phyloP scores from a whole-genome alignment of 192 early-diverging fungal genomes.

The Chytriomyces sp. region DNA sequence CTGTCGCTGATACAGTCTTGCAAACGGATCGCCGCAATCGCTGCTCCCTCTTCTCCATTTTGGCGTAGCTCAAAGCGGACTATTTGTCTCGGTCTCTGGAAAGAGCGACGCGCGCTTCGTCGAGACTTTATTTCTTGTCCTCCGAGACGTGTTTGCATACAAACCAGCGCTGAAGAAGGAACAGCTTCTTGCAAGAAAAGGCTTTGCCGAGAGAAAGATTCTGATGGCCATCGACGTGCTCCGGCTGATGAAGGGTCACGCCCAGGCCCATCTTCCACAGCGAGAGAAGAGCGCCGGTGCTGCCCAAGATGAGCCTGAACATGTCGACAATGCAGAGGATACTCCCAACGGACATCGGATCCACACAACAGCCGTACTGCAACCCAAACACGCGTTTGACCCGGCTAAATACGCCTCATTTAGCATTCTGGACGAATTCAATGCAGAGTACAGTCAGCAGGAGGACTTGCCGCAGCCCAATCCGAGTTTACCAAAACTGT shows the following conservation, averaged over 20 bases:
- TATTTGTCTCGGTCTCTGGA: slow-evolving; percentile 53
- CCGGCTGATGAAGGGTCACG: too few relatives aligned
- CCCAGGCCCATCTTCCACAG: background rate
- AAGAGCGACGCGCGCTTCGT: slow-evolving; percentile 61
- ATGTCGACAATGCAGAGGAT: too few relatives aligned
- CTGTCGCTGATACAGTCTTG: slow-evolving; percentile 29
- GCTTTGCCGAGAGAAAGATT: slow-evolving; percentile 58
- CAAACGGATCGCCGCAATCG: slow-evolving; percentile 50
- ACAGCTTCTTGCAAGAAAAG: slow-evolving; percentile 53
- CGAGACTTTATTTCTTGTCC: slow-evolving; percentile 49
- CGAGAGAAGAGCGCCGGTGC: background rate
- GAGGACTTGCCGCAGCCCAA: background rate
- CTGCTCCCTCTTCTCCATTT: slow-evolving; percentile 65
- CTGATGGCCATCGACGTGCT: slow-evolving; percentile 47
- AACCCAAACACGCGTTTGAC: slow-evolving; percentile 2
- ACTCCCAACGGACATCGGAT: too few relatives aligned
- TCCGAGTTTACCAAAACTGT: too few relatives aligned
- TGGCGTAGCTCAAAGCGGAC: slow-evolving; percentile 43
- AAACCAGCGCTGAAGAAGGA: slow-evolving; percentile 52
- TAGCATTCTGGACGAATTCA: slow-evolving; percentile 14
- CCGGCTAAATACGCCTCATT: slow-evolving; percentile 7
- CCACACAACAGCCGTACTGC: too few relatives aligned
- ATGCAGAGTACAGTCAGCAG: background rate
- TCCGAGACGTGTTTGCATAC: slow-evolving; percentile 62
- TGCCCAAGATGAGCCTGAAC: too few relatives aligned